These are phyloP conservation scores for Nakazawaea ishiwadae DNA, from an alignment of 805 yeast genomes.

Conservation along the genomic window DNA sequence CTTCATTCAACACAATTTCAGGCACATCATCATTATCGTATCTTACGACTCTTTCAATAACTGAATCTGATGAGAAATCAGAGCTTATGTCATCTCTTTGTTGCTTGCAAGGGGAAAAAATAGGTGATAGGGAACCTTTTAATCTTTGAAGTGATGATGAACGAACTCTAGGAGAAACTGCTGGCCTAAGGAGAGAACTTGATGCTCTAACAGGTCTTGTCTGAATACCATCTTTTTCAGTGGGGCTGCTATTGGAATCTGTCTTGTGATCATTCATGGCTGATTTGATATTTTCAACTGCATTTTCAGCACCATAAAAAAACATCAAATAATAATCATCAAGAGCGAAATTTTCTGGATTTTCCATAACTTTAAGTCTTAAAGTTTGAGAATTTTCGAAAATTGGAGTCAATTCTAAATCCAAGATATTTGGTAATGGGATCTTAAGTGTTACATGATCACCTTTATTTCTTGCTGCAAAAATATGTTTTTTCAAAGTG, in stretches of 20 bases:
- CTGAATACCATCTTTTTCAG: not conserved
- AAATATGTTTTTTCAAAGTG: slow-evolving; percentile 67
- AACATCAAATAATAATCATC: slow-evolving; percentile 71
- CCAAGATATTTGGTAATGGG: slow-evolving; percentile 65
- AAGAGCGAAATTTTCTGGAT: slow-evolving; percentile 45
- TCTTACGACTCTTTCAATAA: slow-evolving; percentile 9
- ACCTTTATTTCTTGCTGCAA: slow-evolving; percentile 64
- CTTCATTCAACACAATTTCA: slow-evolving; percentile 5
- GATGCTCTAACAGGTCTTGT: not conserved
- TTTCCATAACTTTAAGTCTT: slow-evolving; percentile 57
- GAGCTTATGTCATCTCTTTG: not conserved
- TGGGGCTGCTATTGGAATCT: not conserved
- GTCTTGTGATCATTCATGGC: slow-evolving; percentile 24
- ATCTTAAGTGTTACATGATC: slow-evolving; percentile 74
- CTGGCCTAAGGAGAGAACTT: not conserved
- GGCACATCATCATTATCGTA: slow-evolving; percentile 8
- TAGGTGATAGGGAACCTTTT: not conserved
- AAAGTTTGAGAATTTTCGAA: slow-evolving; percentile 54
- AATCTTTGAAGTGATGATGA: not conserved
- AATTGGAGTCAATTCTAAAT: slow-evolving; percentile 51
- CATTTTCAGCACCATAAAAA: slow-evolving; percentile 46
- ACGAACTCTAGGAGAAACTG: no score
- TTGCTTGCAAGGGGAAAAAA: not conserved
- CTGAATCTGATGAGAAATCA: slow-evolving; percentile 2
- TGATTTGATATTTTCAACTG: slow-evolving; percentile 33